Evolutionary conservation across 331 rosid genomes (phyloP), one percentile per base, ranked within the genome.

Genomic region (Phaseolus coccineus): DNA sequence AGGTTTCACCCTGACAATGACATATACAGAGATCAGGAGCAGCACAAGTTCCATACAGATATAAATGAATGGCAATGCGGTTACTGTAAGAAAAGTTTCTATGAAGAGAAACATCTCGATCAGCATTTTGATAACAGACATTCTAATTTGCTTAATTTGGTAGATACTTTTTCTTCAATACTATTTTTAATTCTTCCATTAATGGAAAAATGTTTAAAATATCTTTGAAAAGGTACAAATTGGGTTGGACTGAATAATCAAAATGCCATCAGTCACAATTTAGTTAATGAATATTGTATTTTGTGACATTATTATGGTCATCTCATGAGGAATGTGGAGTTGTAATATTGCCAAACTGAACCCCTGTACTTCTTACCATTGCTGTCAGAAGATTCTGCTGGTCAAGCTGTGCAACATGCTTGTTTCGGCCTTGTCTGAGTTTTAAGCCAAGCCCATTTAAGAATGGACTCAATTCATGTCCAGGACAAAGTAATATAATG

Each of bases 121-220:
- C 88, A 71, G 82, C 96, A 92, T 86, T 92, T 87, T 58, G 92
- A 90, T 81, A 86, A 86, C 80, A 89, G 93, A 81, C 97, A 92
- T 70, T 82, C 86, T 81, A 83, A 89, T 86, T 85, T 87, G 77
- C 82, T 90, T 71, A 88, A 90, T 80, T 84, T 64, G 90, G 96
- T 90, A 86, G 89, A 56, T 48, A 28, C 46, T 55, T 80, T 39
- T 69, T 80, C 37, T 66, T 66, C 77, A 50, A 74, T 40, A 70
- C 70, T 48, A 24, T 53, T 44, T 77, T 28, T 27, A 69, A 30
- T 73, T 19, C 48, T 71, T 70, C 25, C 53, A 35, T 56, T 52
- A 12, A 4, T 37, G 56, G 5, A 15, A 44, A 80, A 71, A 30
- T 58, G 51, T 30, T 71, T 63, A 52, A 61, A 30, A 58, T 55